Conservation (phyloP, 495 filamentous ascomycete species). For the Glarea lozoyensis region DNA sequence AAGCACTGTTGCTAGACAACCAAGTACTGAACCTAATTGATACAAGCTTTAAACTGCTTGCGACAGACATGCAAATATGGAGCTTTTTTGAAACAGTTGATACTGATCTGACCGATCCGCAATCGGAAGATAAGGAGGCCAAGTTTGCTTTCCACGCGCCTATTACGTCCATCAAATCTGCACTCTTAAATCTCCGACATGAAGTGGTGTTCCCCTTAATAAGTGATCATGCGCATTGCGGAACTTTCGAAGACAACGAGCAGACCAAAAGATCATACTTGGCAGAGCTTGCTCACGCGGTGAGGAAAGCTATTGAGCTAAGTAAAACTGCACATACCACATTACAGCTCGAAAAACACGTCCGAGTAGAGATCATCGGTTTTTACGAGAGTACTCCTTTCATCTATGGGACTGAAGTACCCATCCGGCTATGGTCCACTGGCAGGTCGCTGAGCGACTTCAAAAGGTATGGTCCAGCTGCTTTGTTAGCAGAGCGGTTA, state of each 20-base stretch:
- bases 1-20: not conserved
- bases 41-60: conserved; percentile 41
- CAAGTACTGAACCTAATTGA: not conserved
- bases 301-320: conserved; percentile 33
- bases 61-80: conserved; percentile 57
- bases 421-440: conserved; percentile 15
- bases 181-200: conserved; percentile 42
- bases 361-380: conserved; percentile 50
- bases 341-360: conserved; percentile 37
- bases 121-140: conserved; percentile 7
- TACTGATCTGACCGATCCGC: conserved; percentile 41
- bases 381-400: conserved; percentile 47
- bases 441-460: conserved; percentile 6
- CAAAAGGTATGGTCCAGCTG: conserved; percentile 21
- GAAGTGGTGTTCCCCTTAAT: conserved; percentile 49
- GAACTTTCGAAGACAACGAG: conserved; percentile 46
- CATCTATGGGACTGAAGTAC: conserved; percentile 19
- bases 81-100: conserved; percentile 58
- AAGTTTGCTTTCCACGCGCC: conserved; percentile 38
- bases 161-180: conserved; percentile 54
- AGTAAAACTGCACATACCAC: conserved; percentile 29
- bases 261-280: conserved; percentile 41
- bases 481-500: conserved; percentile 19
- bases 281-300: conserved; percentile 34
- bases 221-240: conserved; percentile 47